phyloP scores from a whole-genome alignment of 2,329 filamentous ascomycete species.

The Aspergillus sp. region DNA sequence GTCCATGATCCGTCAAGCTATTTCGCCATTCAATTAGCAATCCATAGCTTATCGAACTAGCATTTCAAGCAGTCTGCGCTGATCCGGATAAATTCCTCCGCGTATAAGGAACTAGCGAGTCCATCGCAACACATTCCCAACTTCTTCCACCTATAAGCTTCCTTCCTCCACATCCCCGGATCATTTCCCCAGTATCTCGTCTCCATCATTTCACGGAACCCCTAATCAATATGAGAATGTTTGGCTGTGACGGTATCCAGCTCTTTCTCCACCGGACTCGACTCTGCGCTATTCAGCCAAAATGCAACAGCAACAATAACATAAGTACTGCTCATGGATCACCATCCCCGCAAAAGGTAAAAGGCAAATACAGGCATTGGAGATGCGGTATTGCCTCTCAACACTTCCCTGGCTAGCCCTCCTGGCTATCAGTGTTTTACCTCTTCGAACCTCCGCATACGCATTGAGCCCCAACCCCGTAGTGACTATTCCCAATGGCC shows the following conservation, averaged over 20 bases:
- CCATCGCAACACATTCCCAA: constrained; percentile 4
- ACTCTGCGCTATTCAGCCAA: background rate
- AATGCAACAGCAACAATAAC: background rate
- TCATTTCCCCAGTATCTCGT: background rate
- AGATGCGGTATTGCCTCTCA: constrained; percentile 1
- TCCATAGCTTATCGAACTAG: background rate
- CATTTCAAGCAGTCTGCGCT: background rate
- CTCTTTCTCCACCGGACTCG: background rate
- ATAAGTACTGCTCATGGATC: background rate
- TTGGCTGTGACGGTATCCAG: background rate
- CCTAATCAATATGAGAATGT: background rate
- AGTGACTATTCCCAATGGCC: background rate
- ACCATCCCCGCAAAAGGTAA: background rate
- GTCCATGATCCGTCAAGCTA: background rate
- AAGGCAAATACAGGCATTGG: background rate
- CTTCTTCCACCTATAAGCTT: constrained; percentile 20
- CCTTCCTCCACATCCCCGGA: background rate
- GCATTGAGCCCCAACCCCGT: background rate
- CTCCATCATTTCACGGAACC: background rate
- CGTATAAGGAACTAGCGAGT: constrained; percentile 1
- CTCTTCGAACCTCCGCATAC: background rate
- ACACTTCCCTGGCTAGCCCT: constrained; percentile 3
- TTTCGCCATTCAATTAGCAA: background rate
- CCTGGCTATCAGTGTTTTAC: background rate
- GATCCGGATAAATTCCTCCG: constrained; percentile 14